Conservation (phyloP, 1,139 yeast genomes). For the Nakaseomyces kungkrabaensis region DNA sequence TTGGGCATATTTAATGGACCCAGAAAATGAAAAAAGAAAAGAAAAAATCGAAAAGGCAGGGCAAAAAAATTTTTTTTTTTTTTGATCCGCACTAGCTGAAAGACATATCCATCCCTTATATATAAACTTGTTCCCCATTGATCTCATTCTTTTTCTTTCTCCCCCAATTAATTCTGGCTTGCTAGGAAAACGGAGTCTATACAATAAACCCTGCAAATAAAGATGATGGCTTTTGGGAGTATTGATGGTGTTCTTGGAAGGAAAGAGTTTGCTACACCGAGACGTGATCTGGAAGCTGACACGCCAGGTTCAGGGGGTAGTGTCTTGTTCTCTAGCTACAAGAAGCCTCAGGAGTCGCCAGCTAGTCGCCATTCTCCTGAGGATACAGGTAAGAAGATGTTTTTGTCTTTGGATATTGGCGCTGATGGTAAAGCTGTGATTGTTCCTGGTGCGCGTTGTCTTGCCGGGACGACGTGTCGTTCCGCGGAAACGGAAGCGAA, state of each 20-base stretch:
- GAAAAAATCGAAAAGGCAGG: too few species aligned
- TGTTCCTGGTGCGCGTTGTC: constrained; percentile 1
- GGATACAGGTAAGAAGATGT: constrained; percentile 4
- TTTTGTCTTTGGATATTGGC: constrained; percentile 18
- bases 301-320: background rate
- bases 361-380: background rate
- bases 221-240: background rate
- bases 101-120: too few species aligned
- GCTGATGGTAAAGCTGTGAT: constrained; percentile 21
- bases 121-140: background rate
- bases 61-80: too few species aligned
- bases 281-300: background rate
- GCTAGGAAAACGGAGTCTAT: too few species aligned
- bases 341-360: constrained; percentile 2
- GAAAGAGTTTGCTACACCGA: constrained; percentile 1
- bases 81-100: background rate
- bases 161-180: too few species aligned
- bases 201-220: background rate
- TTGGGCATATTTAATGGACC: background rate
- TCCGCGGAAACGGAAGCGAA: background rate
- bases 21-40: background rate
- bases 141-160: background rate
- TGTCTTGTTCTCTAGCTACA: background rate
- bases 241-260: background rate
- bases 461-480: background rate